phyloP scores from a whole-genome alignment of 768 basidiomycete species.

The Lactarius indigo region DNA sequence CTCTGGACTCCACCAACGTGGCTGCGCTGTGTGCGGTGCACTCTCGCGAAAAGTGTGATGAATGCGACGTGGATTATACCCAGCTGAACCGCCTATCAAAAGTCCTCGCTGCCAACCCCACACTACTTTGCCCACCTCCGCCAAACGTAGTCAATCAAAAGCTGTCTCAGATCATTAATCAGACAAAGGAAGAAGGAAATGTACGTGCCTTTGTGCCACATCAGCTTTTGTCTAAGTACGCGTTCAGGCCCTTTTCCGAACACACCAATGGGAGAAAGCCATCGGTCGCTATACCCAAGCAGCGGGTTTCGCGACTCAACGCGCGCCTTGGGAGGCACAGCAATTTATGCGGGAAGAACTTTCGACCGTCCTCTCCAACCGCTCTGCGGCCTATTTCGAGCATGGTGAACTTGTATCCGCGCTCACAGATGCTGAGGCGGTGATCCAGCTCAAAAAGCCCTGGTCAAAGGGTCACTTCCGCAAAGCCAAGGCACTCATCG shows the following conservation, averaged over 20 bases:
- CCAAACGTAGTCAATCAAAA: conserved; percentile 72
- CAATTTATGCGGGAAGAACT: conserved; percentile 85
- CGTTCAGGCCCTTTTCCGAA: conserved; percentile 71
- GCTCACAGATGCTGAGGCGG: conserved; percentile 86
- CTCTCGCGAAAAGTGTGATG: conserved; percentile 67
- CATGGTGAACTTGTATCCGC: conserved; percentile 72
- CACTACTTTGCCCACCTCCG: conserved; percentile 76
- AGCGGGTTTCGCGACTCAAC: conserved; percentile 68
- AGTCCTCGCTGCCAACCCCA: conserved; percentile 64
- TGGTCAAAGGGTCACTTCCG: conserved; percentile 98
- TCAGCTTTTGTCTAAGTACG: conserved; percentile 28
- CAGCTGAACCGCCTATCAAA: conserved; percentile 74
- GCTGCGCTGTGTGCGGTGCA: conserved; percentile 63
- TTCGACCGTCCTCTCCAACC: conserved; percentile 84
- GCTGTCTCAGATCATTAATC: conserved; percentile 66
- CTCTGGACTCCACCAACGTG: conserved; percentile 50
- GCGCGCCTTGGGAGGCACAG: conserved; percentile 89
- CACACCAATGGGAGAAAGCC: conserved; percentile 63
- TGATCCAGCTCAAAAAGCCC: conserved; percentile 75
- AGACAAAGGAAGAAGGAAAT: conserved; percentile 93
- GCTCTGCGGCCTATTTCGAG: conserved; percentile 83
- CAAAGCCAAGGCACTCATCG: conserved; percentile 84
- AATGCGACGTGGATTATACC: conserved; percentile 71
- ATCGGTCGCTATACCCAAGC: conserved; percentile 78
- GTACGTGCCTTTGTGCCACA: conserved; percentile 43